These are phyloP conservation scores for Chlorella sorokiniana DNA, from an alignment of 139 green algal species.

Conservation along the genomic window DNA sequence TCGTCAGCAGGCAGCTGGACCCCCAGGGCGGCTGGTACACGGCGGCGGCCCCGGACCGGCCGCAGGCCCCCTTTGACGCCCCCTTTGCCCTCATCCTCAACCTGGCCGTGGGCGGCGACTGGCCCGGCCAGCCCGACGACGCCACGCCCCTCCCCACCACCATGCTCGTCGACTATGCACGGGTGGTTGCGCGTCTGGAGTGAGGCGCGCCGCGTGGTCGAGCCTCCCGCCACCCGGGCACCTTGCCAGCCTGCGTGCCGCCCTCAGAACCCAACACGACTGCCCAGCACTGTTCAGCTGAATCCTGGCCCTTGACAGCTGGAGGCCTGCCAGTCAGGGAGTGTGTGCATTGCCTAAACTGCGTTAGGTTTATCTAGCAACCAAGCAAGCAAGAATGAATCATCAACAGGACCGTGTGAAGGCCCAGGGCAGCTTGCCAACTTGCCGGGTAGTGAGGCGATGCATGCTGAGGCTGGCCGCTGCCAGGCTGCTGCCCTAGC, in stretches of 20 bases:
- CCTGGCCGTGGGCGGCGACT: constrained; percentile 23
- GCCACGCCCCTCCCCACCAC: constrained; percentile 25
- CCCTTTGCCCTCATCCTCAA: constrained; percentile 10
- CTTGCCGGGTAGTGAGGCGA: not conserved
- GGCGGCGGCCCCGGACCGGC: not conserved
- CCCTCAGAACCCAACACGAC: not conserved
- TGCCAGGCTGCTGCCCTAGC: too few species aligned
- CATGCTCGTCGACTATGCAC: constrained; percentile 9
- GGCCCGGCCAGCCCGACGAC: constrained; percentile 1
- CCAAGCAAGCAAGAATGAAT: too few species aligned
- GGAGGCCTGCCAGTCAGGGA: too few species aligned
- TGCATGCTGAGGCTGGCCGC: not conserved
- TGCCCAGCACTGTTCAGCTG: not conserved
- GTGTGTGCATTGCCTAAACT: too few species aligned
- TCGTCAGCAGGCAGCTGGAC: not conserved
- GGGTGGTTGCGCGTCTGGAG: not conserved
- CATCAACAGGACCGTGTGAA: too few species aligned
- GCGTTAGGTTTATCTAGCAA: too few species aligned
- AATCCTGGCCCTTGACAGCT: not conserved
- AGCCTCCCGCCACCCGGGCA: too few species aligned
- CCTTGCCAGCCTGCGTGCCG: not conserved
- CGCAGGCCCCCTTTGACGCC: not conserved
- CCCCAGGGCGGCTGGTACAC: not conserved
- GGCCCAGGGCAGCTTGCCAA: too few species aligned
- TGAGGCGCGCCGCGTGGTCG: too few species aligned